Evolutionary conservation across 2,329 filamentous ascomycete genomes (phyloP), one percentile per base, ranked within the genome.

Genomic region (Orbilia ellipsospora): DNA sequence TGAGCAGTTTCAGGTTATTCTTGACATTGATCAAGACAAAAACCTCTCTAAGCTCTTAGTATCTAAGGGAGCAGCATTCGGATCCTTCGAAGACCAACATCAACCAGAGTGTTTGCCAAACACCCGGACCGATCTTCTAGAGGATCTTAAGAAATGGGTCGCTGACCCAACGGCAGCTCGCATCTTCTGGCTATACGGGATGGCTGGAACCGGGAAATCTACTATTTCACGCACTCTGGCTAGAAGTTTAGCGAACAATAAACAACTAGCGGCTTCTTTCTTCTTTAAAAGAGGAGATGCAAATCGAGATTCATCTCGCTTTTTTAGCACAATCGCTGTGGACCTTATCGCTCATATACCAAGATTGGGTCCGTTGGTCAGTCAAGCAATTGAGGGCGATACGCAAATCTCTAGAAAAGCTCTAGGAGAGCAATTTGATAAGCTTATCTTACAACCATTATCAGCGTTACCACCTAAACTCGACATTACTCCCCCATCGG

Each of bases 271-370:
- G n/a, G 81, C 81, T 1, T 83, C 81, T 73, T 85, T 86, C 77
- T 85, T 85, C 78, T 86, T 86, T 78, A 84, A 83, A 63, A 82
- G 80, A 74, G 83, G 82, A 0, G 83, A 84, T 59, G 79, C 77
- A 2, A 82, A 85, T 73, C 80, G 82, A 20, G 80, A 80, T 52
- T 80, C 81, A 0, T 77, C 77, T 3, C 80, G 79, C 57, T 80
- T 86, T 42, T 81, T 86, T 13, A 79, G 83, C 0, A 85, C 84
- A 0, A 78, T 86, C 31, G 81, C 82, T 6, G 62, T 68, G 6
- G 80, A 84, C 44, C 77, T 85, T 1, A 77, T 79, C 0, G 44
- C n/a, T 0, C 77, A 72, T 12, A 68, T 82, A 13, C 81, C 82
- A 13, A 48, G 65, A 1, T 45, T 84, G 0, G 79, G 77, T 1